Conservation (phyloP, 345 rosid genomes). For the Cardamine occulta region DNA sequence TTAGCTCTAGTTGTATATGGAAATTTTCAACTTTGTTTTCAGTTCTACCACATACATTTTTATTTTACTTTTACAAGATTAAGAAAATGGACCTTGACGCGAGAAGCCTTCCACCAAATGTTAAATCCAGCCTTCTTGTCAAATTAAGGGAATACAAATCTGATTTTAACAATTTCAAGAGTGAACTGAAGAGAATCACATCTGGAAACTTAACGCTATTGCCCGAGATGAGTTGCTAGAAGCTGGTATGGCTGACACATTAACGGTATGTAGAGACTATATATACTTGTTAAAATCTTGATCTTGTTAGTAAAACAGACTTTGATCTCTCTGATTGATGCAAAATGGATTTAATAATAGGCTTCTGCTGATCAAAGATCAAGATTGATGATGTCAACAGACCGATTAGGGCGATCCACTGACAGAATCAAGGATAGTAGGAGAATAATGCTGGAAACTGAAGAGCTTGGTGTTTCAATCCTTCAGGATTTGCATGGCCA, state of each 20-base stretch:
- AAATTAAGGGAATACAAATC: conserved; percentile 84
- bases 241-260: conserved; percentile 74
- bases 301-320: background rate
- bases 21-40: background rate
- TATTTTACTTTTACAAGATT: conserved; percentile 39
- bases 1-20: background rate
- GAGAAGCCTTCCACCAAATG: conserved; percentile 67
- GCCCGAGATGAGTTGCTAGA: conserved; percentile 70
- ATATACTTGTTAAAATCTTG: background rate
- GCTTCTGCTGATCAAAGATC: conserved; percentile 87
- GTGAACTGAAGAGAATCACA: conserved; percentile 61
- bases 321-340: background rate
- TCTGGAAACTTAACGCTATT: conserved; percentile 55
- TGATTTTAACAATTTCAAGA: conserved; percentile 76
- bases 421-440: conserved; percentile 79
- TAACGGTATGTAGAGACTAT: conserved; percentile 49
- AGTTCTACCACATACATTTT: background rate
- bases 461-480: conserved; percentile 94
- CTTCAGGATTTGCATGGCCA: conserved; percentile 90
- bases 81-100: conserved; percentile 84
- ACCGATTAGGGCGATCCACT: conserved; percentile 58
- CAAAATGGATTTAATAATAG: conserved; percentile 38
- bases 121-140: conserved; percentile 69
- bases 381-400: conserved; percentile 78
- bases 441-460: conserved; percentile 87